Evolutionary conservation across 305 asterid species (phyloP), one percentile per base, ranked within the genome.

Genomic region (Vinca major): DNA sequence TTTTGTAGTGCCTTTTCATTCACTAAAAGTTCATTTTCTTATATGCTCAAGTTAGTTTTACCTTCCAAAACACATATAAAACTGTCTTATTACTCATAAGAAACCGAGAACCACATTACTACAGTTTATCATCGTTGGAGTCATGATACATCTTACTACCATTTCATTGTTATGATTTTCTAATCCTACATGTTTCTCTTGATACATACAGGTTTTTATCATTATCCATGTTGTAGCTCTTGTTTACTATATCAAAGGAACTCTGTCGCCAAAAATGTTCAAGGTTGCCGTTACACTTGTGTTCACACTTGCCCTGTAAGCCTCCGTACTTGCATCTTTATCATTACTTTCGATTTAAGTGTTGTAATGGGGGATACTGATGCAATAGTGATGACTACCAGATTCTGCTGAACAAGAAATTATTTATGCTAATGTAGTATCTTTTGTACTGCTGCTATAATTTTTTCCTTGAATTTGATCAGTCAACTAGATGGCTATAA

Each of bases 221-320:
- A 79, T 91, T 58, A 76, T 91, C 76, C 93, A 91, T 74, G 95
- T 91, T 13, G 92, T 89, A 81, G 96, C 95, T 74, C 89, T 91
- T 82, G 92, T 87, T 67, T 87, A 86, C 79, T 84, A 91, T 74
- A 82, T 91, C 84, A 91, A 81, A 78, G 97, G 96, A 76, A 83
- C 89, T 69, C 89, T 91, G 77, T 77, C 96, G 39, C 95, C 91
- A 36, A 83, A 80, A 82, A 91, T 91, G 96, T 91, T 91, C 88
- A 91, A 87, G 87, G 90, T 91, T 70, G 96, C 96, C 41, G 97
- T 91, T 68, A 86, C 95, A 56, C 89, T 90, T 75, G 92, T 90
- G 63, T 78, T 90, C 71, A 78, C 92, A 2, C 78, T 82, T 72
- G 96, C 96, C 80, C 76, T 91, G 97, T 91, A 86, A 91, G 96